A percentile compares a stretch with the other conserved stretches of the same genome.
These are phyloP conservation scores for Tricholoma flavovirens DNA, from an alignment of 768 basidiomycete species.

Conservation along the genomic window DNA sequence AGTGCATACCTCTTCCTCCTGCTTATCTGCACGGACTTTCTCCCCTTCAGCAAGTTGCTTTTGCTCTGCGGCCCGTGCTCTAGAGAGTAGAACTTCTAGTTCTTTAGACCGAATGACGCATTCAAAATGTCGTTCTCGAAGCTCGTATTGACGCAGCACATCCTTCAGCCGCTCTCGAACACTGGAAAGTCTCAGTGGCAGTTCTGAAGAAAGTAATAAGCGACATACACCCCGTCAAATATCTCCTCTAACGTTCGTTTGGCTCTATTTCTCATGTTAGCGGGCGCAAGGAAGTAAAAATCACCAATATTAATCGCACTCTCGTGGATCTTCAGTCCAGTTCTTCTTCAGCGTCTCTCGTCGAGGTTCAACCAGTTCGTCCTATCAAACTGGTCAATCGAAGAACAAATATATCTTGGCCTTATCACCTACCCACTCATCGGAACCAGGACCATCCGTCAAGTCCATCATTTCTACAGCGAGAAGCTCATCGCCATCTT, in stretches of 20 bases:
- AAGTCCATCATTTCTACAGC: constrained; percentile 90
- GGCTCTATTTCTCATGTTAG: constrained; percentile 42
- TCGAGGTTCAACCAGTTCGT: constrained; percentile 57
- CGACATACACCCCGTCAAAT: constrained; percentile 76
- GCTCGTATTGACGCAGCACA: constrained; percentile 81
- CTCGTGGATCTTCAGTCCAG: constrained; percentile 70
- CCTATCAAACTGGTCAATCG: constrained; percentile 30
- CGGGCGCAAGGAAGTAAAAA: background rate
- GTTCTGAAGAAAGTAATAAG: background rate
- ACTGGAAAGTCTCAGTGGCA: constrained; percentile 32
- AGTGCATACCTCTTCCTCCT: constrained; percentile 66
- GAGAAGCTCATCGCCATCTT: constrained; percentile 83
- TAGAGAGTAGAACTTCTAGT: constrained; percentile 79
- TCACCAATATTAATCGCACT: constrained; percentile 41
- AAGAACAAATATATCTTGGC: background rate
- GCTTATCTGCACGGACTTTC: constrained; percentile 57
- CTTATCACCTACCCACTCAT: constrained; percentile 50
- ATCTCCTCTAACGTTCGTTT: constrained; percentile 73
- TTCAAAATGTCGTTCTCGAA: constrained; percentile 89
- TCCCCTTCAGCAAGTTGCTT: constrained; percentile 78
- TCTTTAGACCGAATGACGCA: constrained; percentile 90
- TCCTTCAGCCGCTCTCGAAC: constrained; percentile 84
- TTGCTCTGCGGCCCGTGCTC: constrained; percentile 84
- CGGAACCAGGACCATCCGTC: constrained; percentile 59
- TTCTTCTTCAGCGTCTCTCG: constrained; percentile 73